Evolutionary conservation across 805 yeast species (phyloP).

Genomic region (Yarrowia osloensis): DNA sequence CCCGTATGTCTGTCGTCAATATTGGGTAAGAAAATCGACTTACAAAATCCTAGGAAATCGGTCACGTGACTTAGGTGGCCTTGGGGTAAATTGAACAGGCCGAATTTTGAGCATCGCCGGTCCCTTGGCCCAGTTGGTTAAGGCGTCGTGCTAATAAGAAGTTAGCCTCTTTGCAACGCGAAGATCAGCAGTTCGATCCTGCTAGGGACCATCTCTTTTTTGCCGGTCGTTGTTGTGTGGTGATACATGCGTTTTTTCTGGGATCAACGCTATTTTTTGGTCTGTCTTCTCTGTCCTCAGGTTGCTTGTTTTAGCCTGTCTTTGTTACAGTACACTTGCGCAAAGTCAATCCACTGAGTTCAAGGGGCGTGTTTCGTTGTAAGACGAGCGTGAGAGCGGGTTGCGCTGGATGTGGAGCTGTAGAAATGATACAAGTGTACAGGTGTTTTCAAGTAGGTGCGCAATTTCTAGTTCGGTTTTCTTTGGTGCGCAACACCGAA

Average conservation of each 20-base stretch:
- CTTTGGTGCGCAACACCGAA: too few relatives aligned
- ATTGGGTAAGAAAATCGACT: not conserved
- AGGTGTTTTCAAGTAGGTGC: too few relatives aligned
- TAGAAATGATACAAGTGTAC: too few relatives aligned
- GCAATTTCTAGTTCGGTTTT: too few relatives aligned
- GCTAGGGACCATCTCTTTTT: constrained; percentile 40
- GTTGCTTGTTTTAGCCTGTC: not conserved
- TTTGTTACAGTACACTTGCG: not conserved
- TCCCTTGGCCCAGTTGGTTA: constrained; percentile 32
- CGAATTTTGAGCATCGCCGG: not conserved
- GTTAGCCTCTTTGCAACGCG: constrained; percentile 41
- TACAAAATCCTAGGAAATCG: not conserved
- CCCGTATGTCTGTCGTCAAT: not conserved
- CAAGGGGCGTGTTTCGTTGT: too few relatives aligned
- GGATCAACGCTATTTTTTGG: not conserved
- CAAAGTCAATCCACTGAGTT: not conserved
- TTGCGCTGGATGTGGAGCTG: too few relatives aligned
- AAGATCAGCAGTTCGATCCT: constrained; percentile 53
- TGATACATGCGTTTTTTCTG: not conserved
- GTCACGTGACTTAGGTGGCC: not conserved
- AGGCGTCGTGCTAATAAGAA: constrained; percentile 31
- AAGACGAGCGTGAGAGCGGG: too few relatives aligned
- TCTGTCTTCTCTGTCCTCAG: too few relatives aligned
- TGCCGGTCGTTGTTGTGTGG: not conserved
- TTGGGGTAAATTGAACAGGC: not conserved